Percentiles rank a stretch among this genome's conserved stretches.
phyloP scores from a whole-genome alignment of 108 stramenopile genomes.

The Nannochloropsis gaditana region DNA sequence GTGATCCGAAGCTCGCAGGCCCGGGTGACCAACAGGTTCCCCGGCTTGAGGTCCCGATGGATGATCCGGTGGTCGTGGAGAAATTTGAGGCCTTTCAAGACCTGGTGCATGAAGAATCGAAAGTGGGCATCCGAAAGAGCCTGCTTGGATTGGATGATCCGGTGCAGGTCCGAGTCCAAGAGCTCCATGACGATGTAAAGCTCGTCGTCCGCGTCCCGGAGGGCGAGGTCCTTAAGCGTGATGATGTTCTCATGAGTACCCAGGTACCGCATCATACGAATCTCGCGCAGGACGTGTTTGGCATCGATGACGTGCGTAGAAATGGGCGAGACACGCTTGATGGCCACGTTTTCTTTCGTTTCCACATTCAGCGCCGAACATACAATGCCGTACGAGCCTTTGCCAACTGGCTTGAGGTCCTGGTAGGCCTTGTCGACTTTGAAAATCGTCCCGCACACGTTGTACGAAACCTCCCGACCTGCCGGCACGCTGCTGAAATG shows the following conservation, averaged over 20 bases:
- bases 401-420: slow-evolving; percentile 57
- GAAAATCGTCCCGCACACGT: slow-evolving; percentile 13
- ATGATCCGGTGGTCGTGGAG: slow-evolving; percentile 63
- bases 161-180: slow-evolving; percentile 64
- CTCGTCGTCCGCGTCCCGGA: slow-evolving; percentile 53
- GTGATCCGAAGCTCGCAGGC: slow-evolving; percentile 63
- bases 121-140: slow-evolving; percentile 56
- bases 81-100: slow-evolving; percentile 59
- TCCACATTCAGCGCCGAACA: slow-evolving; percentile 31
- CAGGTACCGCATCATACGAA: slow-evolving; percentile 61
- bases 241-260: slow-evolving; percentile 62
- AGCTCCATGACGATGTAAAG: slow-evolving; percentile 69
- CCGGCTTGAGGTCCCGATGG: slow-evolving; percentile 68
- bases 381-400: slow-evolving; percentile 63
- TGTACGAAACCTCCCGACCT: background rate
- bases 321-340: slow-evolving; percentile 65
- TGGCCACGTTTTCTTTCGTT: slow-evolving; percentile 51
- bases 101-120: slow-evolving; percentile 62
- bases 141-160: slow-evolving; percentile 56
- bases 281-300: slow-evolving; percentile 65
- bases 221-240: slow-evolving; percentile 51
- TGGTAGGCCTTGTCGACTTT: slow-evolving; percentile 35
- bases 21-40: slow-evolving; percentile 62
- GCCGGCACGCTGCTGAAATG: background rate
- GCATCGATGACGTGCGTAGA: slow-evolving; percentile 54